Base-by-base conservation (phyloP, 2,329 filamentous ascomycete genomes). In the Aspergillus sp. region DNA sequence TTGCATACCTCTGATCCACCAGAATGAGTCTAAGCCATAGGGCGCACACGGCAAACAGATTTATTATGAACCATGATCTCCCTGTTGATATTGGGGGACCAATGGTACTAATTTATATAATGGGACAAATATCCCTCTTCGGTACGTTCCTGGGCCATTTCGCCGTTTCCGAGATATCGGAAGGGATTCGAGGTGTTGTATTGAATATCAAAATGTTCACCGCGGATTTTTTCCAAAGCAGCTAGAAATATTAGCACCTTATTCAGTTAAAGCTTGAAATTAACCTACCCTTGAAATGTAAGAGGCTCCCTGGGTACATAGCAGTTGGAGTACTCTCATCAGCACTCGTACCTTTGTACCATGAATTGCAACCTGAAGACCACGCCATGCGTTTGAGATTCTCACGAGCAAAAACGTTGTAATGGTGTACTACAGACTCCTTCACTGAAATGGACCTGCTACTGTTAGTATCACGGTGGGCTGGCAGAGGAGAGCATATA, bases 311-410 rank as follows among this genome's bases (percentile, higher is more conserved):
- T 5, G 56, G 49, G 33, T 58, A 57, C 55, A 58, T 51, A 1
- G 49, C 56, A 2, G 51, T 58, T 10, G 58, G 51, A 7, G 38
- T 45, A 11, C 29, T 37, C 10, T 34, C 38, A 19, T 33, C 43
- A n/a, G n/a, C n/a, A 19, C 33, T 46, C 11, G 54, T 56, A 37
- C 48, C 19, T 19, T 37, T 56, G 38, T 60, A 59, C 58, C 57
- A 61, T 4, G 51, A 49, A 27, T 46, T 47, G 35, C 58, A 62
- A n/a, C 56, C 52, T 38, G 53, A 50, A 11, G 48, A 50, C 58
- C 58, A 61, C 2, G 61, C 58, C 7, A 43, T 51, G 32, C 48
- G 48, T 31, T 56, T 55, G 19, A 60, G 49, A 33, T 43, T 48
- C 32, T 45, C 52, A 13, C 55, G 52, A 6, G 53, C 55, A 19